These are phyloP conservation scores for Hypsizygus marmoreus DNA, from an alignment of 768 basidiomycete genomes.

Conservation along the genomic window DNA sequence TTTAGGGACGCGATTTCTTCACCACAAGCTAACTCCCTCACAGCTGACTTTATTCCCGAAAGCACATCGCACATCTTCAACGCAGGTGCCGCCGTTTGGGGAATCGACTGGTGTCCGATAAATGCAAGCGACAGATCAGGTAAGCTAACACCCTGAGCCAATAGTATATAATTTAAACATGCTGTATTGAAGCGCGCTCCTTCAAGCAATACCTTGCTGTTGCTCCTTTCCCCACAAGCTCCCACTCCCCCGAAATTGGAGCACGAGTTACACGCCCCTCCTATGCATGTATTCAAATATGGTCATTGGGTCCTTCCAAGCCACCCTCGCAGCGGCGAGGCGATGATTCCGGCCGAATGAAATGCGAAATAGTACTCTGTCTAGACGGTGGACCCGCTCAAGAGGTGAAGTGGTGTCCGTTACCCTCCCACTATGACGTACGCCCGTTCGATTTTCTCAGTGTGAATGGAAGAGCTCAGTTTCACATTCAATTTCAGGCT, in stretches of 20 bases:
- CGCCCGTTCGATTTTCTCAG: slow-evolving; percentile 9
- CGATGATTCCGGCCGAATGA: slow-evolving; percentile 51
- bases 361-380: slow-evolving; percentile 85
- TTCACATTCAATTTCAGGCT: slow-evolving; percentile 8
- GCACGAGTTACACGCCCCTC: slow-evolving; percentile 54
- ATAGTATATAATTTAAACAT: slow-evolving; percentile 1
- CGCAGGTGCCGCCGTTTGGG: slow-evolving; percentile 90
- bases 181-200: slow-evolving; percentile 40
- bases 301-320: slow-evolving; percentile 50
- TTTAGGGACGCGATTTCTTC: neutral
- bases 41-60: slow-evolving; percentile 62
- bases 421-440: slow-evolving; percentile 73
- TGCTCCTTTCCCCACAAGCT: slow-evolving; percentile 66
- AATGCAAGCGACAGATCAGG: slow-evolving; percentile 56
- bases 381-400: slow-evolving; percentile 78
- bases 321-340: slow-evolving; percentile 1
- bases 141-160: slow-evolving; percentile 30
- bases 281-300: slow-evolving; percentile 82
- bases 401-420: slow-evolving; percentile 91
- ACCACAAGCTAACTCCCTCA: slow-evolving; percentile 1
- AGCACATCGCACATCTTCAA: slow-evolving; percentile 75
- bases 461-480: neutral
- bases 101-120: slow-evolving; percentile 91
- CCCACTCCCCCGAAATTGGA: slow-evolving; percentile 69
- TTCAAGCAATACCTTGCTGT: slow-evolving; percentile 85